phyloP scores from a whole-genome alignment of 73 alveolate genomes.

The Tetrahymena borealis region DNA sequence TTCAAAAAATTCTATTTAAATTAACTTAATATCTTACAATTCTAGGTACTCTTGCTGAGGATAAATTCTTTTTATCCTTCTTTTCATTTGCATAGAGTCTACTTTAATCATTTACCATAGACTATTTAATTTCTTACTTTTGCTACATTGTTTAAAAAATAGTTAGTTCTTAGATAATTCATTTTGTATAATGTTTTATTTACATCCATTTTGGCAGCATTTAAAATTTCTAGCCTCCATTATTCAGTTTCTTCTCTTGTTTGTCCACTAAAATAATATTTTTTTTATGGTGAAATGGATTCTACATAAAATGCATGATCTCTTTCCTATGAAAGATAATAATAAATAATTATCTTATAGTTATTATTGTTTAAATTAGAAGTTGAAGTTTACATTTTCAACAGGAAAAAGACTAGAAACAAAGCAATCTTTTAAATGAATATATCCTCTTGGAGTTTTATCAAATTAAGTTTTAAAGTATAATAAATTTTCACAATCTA shows the following conservation, averaged over 20 bases:
- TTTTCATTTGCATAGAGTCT: not conserved
- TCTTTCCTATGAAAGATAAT: not conserved
- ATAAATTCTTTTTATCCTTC: not conserved
- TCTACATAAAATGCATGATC: conserved; percentile 39
- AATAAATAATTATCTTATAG: too few species aligned
- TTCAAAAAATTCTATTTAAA: not conserved
- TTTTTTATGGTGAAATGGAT: not conserved
- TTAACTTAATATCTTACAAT: not conserved
- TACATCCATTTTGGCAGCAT: conserved; percentile 24
- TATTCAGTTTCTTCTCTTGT: conserved; percentile 31
- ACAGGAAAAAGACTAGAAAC: conserved; percentile 5
- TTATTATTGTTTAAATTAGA: too few species aligned
- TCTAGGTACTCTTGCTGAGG: not conserved
- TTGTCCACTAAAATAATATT: conserved; percentile 29
- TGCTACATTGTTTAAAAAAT: not conserved
- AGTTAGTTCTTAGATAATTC: not conserved
- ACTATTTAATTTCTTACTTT: not conserved
- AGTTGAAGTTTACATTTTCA: not conserved
- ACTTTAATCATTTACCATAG: not conserved
- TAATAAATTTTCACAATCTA: conserved; percentile 28
- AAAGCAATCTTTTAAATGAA: conserved; percentile 23
- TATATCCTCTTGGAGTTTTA: conserved; percentile 38
- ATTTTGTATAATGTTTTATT: not conserved
- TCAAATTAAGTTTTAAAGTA: conserved; percentile 31
- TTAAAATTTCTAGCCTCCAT: conserved; percentile 31